Percentiles rank a stretch among this genome's conserved stretches.
phyloP scores from a whole-genome alignment of 306 rosid genomes.

The Castanospermum australe region DNA sequence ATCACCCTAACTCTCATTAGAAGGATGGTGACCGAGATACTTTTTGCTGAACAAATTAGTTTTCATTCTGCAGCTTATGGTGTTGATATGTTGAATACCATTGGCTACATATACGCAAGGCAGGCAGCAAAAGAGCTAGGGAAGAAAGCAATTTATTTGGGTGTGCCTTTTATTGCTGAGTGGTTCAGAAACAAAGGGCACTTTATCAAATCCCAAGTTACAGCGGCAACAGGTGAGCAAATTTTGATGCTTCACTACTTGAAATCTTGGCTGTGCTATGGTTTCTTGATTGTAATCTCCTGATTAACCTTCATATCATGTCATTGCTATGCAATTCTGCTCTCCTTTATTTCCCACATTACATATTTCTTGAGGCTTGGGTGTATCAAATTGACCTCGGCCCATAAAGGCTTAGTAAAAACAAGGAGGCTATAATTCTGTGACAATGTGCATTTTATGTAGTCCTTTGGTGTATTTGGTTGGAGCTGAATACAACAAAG shows the following conservation, averaged over 20 bases:
- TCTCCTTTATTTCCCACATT: neutral
- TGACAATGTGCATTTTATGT: neutral
- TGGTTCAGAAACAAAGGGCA: constrained; percentile 99
- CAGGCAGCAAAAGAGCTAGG: constrained; percentile 97
- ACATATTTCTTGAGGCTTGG: neutral
- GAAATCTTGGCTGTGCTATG: neutral
- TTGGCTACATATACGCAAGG: constrained; percentile 95
- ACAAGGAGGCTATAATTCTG: neutral
- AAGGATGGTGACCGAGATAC: constrained; percentile 3
- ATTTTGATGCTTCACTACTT: constrained; percentile 9
- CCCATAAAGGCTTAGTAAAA: constrained; percentile 5
- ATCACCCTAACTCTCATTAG: constrained; percentile 8
- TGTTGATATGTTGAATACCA: constrained; percentile 89
- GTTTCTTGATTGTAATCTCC: constrained; percentile 19
- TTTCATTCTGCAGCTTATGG: constrained; percentile 77
- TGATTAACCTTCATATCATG: constrained; percentile 12
- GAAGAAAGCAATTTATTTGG: constrained; percentile 93
- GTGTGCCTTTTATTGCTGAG: constrained; percentile 95
- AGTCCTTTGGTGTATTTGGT: neutral
- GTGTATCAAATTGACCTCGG: constrained; percentile 7
- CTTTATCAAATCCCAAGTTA: constrained; percentile 93
- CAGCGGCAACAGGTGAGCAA: constrained; percentile 93
- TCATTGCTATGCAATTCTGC: neutral
- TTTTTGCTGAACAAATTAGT: constrained; percentile 28
- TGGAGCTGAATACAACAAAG: neutral